Conservation (phyloP, 805 yeast species). For the Hanseniaspora meyeri region DNA sequence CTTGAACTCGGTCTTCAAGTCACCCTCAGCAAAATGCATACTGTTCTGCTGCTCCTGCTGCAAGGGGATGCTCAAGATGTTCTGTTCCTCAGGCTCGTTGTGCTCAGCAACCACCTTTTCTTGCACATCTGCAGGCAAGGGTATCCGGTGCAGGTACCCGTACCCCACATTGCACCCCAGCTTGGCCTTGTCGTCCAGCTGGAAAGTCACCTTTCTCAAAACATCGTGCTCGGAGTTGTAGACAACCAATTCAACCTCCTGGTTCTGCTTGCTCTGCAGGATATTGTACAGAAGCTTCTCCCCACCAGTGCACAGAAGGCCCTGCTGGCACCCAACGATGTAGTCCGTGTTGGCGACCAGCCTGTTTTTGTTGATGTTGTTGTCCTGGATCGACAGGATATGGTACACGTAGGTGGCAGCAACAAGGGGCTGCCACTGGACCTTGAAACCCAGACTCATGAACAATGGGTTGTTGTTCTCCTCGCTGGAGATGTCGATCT, state of each 20-base stretch:
- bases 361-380: constrained; percentile 62
- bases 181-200: constrained; percentile 69
- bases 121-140: constrained; percentile 31
- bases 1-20: not conserved
- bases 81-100: not conserved
- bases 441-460: constrained; percentile 47
- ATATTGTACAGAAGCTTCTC: constrained; percentile 65
- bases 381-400: constrained; percentile 56
- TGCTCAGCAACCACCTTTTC: not conserved
- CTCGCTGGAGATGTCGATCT: constrained; percentile 19
- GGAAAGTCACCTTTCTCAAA: constrained; percentile 76
- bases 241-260: constrained; percentile 48
- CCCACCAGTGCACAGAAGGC: constrained; percentile 75
- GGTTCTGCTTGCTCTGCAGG: constrained; percentile 39
- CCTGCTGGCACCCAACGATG: constrained; percentile 78
- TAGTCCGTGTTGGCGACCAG: constrained; percentile 77
- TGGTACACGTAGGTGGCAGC: constrained; percentile 82
- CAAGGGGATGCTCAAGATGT: constrained; percentile 3
- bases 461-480: constrained; percentile 27
- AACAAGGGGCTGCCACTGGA: constrained; percentile 66
- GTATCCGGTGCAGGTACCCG: constrained; percentile 78
- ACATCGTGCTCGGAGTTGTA: constrained; percentile 81
- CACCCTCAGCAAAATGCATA: not conserved
- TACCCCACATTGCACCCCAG: constrained; percentile 93
- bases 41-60: not conserved